These are phyloP conservation scores for Phylloporus sp. DNA, from an alignment of 768 basidiomycete genomes.

Conservation along the genomic window DNA sequence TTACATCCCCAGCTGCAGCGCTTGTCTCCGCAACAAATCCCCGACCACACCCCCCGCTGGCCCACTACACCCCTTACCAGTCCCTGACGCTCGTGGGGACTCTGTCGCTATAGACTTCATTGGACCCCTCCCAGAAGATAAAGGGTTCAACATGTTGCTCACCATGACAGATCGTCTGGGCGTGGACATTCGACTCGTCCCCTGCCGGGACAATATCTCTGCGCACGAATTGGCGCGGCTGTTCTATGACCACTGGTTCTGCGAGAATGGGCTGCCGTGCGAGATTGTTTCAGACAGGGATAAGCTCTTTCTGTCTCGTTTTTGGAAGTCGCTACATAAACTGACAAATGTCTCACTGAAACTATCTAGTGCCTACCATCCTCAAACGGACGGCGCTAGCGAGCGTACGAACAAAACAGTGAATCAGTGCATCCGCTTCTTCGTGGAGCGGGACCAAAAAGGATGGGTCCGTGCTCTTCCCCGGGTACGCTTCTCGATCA, in stretches of 20 bases:
- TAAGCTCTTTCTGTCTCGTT: not conserved
- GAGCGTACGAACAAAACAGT: not conserved
- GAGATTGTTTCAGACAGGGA: too few species aligned
- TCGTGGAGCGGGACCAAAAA: not conserved
- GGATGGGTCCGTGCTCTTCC: not conserved
- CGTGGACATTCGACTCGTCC: not conserved
- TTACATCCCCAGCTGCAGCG: conserved; percentile 20
- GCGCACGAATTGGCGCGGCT: accelerated
- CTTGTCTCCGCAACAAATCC: conserved; percentile 34
- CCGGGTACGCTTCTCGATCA: not conserved
- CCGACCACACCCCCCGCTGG: conserved; percentile 18
- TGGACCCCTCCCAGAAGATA: conserved; percentile 31
- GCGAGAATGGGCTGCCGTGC: too few species aligned
- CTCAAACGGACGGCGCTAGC: not conserved
- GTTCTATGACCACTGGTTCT: not conserved
- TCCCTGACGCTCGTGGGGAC: conserved; percentile 1
- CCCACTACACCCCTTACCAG: conserved; percentile 19
- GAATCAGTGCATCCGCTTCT: not conserved
- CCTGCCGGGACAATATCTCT: conserved; percentile 6
- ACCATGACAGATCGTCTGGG: conserved; percentile 20
- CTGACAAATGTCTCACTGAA: not conserved
- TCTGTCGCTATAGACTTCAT: conserved; percentile 36
- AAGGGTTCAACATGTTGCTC: conserved; percentile 24
- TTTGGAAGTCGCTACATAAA: not conserved
- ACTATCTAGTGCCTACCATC: not conserved